Evolutionary conservation across 192 early-diverging fungal species (phyloP), one percentile per base, ranked within the genome.

Genomic region (Podochytrium sp.): DNA sequence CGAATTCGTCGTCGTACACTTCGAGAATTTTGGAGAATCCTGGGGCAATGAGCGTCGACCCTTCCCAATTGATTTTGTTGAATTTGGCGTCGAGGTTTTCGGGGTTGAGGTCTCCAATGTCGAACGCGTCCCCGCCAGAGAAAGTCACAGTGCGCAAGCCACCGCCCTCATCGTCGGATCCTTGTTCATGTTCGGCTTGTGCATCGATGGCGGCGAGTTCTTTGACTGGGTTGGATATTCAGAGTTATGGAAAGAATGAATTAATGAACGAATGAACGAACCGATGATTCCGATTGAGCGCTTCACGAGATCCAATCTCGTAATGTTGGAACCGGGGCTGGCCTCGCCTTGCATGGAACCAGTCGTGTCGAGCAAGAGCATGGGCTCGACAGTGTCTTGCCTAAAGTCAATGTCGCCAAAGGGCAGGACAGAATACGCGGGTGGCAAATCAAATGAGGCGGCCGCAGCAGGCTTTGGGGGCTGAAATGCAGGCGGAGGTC

Each of bases 311-410:
- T 62, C 32, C 30, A 62, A 12, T n/a, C 60, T 23, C 35, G 60
- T 62, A 34, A 62, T 29, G 14, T 20, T 10, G 29, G 53, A 56
- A 27, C 7, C 7, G 7, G 53, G 53, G n/a, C 18, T n/a, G 37
- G 60, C 60, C 14, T 7, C 7, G 29, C 7, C 7, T 14, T 62
- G 60, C 60, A 62, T 62, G 6, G 60, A 62, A 5, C 32, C 60
- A 20, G 60, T 62, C 18, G 60, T 62, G 60, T 62, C 60, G 33
- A 62, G 60, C 6, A 62, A 34, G 18, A 62, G 37, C 60, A 62
- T 62, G 27, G 60, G 60, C 37, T 62, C 60, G 6, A 62, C 60
- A 20, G 7, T 40, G 38, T 62, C 60, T 7, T 12, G 12, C 14
- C 7, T 20, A 34, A 62, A 62, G 37, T 62, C 60, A 62, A 62